These are phyloP conservation scores for Kodamaea lidongshanica DNA, from an alignment of 805 yeast species.

Conservation along the genomic window DNA sequence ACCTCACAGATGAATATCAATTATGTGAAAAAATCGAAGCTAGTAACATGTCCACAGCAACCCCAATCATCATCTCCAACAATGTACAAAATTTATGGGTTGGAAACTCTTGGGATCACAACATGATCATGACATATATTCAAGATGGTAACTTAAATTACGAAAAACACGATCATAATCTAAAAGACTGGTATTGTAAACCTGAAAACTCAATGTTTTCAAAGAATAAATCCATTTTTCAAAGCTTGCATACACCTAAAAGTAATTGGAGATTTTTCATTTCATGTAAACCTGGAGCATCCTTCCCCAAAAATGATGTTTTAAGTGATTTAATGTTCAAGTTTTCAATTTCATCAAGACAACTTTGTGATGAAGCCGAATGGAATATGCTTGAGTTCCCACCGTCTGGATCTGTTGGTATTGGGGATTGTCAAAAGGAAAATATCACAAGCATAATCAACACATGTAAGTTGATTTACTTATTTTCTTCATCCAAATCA, in stretches of 20 bases:
- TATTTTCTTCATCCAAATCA: conserved; percentile 30
- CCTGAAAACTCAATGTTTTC: conserved; percentile 47
- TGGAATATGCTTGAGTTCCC: conserved; percentile 55
- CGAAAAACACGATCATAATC: too few species aligned
- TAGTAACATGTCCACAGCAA: conserved; percentile 75
- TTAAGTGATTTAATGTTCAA: conserved; percentile 31
- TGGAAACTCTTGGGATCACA: conserved; percentile 76
- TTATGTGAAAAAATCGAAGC: conserved; percentile 68
- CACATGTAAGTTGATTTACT: conserved; percentile 60
- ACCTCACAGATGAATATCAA: conserved; percentile 57
- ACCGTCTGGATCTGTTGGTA: conserved; percentile 74
- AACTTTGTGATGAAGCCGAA: conserved; percentile 17
- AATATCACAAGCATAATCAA: conserved; percentile 61
- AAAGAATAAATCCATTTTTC: too few species aligned
- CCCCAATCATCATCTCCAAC: conserved; percentile 35
- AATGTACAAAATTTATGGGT: conserved; percentile 53
- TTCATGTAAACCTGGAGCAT: conserved; percentile 54
- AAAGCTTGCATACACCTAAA: too few species aligned
- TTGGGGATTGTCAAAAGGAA: conserved; percentile 62
- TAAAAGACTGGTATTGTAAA: conserved; percentile 40
- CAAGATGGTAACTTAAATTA: conserved; percentile 10
- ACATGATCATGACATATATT: conserved; percentile 25
- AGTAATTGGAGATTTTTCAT: conserved; percentile 51
- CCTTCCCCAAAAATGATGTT: conserved; percentile 43
- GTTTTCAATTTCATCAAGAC: conserved; percentile 21